Evolutionary conservation across 225 moss, liverwort and hornwort species (phyloP), one percentile per base, ranked within the genome.

Genomic region (Neckera pumila): DNA sequence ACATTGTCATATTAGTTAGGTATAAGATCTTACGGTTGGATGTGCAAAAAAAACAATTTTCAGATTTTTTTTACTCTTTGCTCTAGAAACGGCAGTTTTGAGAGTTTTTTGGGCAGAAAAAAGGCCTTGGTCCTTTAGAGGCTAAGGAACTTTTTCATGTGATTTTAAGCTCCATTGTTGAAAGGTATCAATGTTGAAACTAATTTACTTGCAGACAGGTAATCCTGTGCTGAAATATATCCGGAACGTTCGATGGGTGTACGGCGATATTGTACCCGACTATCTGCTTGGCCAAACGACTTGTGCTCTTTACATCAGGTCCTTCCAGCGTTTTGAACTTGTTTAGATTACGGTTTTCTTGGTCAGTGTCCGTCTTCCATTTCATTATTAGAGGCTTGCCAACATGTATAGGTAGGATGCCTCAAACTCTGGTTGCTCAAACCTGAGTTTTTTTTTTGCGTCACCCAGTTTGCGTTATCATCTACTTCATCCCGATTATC

Each of bases 281-380:
- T 99, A 99, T 79, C 86, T 96, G 88, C 94, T 99, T 86, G 98
- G 98, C 45, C 96, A 96, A 86, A 92, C 93, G 84, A 94, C 96
- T 12, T 99, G 98, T 91, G 98, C 98, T 88, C 95, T 99, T 74
- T 99, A 99, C 88, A 89, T 99, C 75, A 99, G 98, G 98, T 99
- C 43, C 81, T 76, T 89, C 31, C 73, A 70, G 65, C 43, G 49
- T 80, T 80, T 77, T 87, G 28, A 71, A 86, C 25, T 85, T 30
- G 59, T 22, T 53, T 60, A 63, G 64, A 67, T 75, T 84, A 33
- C 12, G 23, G 22, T 73, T 85, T 69, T 80, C 64, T 86, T 60
- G 30, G 51, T 92, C 69, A 84, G 27, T 75, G 54, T 80, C 69
- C 62, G 23, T 79, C 65, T 79, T 36, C 28, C 73, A 56, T 86